A percentile compares a stretch with the other conserved stretches of the same genome.
Conservation (phyloP, 495 filamentous ascomycete genomes). For the Daldinia vernicosa region DNA sequence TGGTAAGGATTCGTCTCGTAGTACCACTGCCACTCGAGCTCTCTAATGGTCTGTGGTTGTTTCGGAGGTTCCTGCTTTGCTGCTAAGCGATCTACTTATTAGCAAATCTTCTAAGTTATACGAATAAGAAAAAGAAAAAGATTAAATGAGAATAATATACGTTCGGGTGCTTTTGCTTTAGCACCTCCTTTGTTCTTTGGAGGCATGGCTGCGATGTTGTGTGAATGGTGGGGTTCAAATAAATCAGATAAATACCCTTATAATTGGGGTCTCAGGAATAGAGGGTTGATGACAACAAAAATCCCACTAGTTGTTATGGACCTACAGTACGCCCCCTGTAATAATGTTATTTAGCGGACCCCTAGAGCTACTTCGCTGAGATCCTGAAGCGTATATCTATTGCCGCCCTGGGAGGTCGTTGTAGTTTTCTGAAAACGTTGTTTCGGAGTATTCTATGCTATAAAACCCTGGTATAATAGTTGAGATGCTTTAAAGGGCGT, state of each 20-base stretch:
- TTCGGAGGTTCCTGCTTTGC: slow-evolving; percentile 35
- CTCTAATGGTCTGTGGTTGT: slow-evolving; percentile 47
- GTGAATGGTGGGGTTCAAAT: slow-evolving; percentile 40
- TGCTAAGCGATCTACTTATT: slow-evolving; percentile 20
- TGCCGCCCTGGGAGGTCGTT: too few species aligned
- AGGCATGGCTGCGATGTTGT: slow-evolving; percentile 32
- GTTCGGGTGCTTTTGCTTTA: slow-evolving; percentile 42
- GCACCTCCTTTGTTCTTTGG: slow-evolving; percentile 45
- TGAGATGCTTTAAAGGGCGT: too few species aligned
- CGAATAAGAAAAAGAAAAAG: neutral
- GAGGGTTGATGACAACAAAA: slow-evolving; percentile 12
- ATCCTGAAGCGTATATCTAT: too few species aligned
- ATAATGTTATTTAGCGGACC: too few species aligned
- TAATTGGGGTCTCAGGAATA: slow-evolving; percentile 6
- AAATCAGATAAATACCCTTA: slow-evolving; percentile 1
- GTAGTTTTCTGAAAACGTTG: too few species aligned
- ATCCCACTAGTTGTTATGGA: slow-evolving; percentile 11
- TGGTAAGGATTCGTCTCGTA: slow-evolving; percentile 52
- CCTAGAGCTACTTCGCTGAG: too few species aligned
- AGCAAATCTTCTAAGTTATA: slow-evolving; percentile 3
- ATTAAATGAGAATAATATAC: slow-evolving; percentile 24
- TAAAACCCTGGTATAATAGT: too few species aligned
- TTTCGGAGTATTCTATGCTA: too few species aligned
- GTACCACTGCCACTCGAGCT: slow-evolving; percentile 48
- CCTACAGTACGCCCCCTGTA: too few species aligned